phyloP scores from a whole-genome alignment of 1,284 basidiomycete genomes.

The Phlebopus sp. region DNA sequence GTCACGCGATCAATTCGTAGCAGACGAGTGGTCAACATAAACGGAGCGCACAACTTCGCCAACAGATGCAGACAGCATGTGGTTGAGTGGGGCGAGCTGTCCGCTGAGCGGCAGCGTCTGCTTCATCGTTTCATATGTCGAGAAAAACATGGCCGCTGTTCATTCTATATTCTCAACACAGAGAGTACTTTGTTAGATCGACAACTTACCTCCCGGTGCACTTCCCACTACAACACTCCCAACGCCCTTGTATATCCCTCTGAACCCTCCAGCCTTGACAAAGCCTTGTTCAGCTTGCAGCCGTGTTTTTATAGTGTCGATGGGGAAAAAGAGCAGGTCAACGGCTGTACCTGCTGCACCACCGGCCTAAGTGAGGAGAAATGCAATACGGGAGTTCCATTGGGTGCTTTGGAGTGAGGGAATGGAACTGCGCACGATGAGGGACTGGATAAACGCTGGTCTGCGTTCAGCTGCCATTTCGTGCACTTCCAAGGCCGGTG shows the following conservation, averaged over 20 bases:
- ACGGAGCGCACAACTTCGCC: slow-evolving; percentile 73
- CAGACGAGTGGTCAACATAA: slow-evolving; percentile 11
- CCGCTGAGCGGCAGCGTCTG: slow-evolving; percentile 57
- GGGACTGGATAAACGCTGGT: slow-evolving; percentile 36
- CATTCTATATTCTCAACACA: slow-evolving; percentile 1
- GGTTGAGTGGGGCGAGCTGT: slow-evolving; percentile 66
- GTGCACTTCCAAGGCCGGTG: slow-evolving; percentile 3
- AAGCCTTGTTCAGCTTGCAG: slow-evolving; percentile 91
- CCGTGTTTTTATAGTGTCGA: slow-evolving; percentile 96
- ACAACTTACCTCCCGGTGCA: slow-evolving; percentile 83
- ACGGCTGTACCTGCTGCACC: slow-evolving; percentile 87
- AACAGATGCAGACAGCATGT: slow-evolving; percentile 78
- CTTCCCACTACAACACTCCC: slow-evolving; percentile 95
- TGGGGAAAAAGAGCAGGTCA: slow-evolving; percentile 94
- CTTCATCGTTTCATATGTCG: slow-evolving; percentile 91
- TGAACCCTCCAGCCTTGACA: slow-evolving; percentile 82
- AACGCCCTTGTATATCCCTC: slow-evolving; percentile 90
- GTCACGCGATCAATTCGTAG: slow-evolving; percentile 13
- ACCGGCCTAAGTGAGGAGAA: slow-evolving; percentile 59
- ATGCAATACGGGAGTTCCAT: slow-evolving; percentile 14
- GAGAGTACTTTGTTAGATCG: slow-evolving; percentile 1
- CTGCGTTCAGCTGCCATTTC: slow-evolving; percentile 29
- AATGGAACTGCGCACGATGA: slow-evolving; percentile 29
- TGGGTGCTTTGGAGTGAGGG: slow-evolving; percentile 3
- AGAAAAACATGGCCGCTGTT: slow-evolving; percentile 92